Base-by-base conservation (phyloP, 441 rosid species). In the Syzygium malaccense region DNA sequence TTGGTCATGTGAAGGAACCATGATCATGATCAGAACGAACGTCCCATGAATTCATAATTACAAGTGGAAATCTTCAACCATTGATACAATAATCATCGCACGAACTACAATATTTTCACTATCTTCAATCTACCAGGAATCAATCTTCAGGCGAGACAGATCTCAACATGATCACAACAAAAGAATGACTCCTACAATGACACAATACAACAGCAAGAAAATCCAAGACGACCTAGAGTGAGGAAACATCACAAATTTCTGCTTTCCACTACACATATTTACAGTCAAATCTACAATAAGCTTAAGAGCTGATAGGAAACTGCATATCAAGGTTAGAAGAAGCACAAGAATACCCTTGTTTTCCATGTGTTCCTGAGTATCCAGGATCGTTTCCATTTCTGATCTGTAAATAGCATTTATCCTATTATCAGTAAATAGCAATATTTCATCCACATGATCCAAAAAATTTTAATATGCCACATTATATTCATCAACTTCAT, bases 151-250 rank as follows among this genome's bases (percentile, higher is more conserved):
- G 49, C 6, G 41, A 58, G 87, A 85, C 1, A n/a, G 28, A 85
- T 54, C 49, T 58, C 48, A 55, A 55, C 62, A 32, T 25, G 55
- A 14, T 85, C 84, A 88, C 85, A 85, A 28, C 68, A 88, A 68
- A 85, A 88, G 85, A 53, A 88, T 88, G 78, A 68, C 23, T 55
- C 85, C 89, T n/a, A 85, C 89, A 88, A 32, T 68, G 87, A 71
- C 85, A 54, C 85, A 88, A 68, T 88, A 85, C 87, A 66, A 85
- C 83, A 88, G 71, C 55, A 88, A 88, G 85, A 85, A 55, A 60
- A 85, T 37, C 89, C 87, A 88, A 54, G 89, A 55, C 3, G 75
- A 66, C 87, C 78, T 71, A 86, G 85, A 64, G 71, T 71, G 55
- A 51, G 54, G 71, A 68, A 85, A 66, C 87, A 84, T 80, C 68